Base-by-base conservation (phyloP, 2,329 filamentous ascomycete genomes). In the Xylariaceae sp. region DNA sequence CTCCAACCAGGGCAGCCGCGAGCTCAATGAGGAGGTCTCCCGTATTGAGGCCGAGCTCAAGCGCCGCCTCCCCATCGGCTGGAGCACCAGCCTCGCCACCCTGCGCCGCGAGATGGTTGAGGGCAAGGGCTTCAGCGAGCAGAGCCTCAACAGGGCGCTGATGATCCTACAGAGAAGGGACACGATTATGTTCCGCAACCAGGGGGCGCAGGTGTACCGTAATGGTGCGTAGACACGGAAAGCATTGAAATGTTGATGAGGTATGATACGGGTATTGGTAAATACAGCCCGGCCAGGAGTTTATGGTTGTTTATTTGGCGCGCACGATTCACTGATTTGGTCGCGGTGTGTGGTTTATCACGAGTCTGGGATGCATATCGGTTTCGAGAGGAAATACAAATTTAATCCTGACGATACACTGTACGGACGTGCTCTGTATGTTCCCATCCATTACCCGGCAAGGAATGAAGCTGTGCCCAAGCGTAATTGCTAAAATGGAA, bases 41-140 rank as follows among this genome's bases (percentile, higher is more conserved):
- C 89, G 88, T 54, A 79, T 97, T 4, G 93, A 97, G 66, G 81
- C 89, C 13, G 93, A 97, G 69, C 72, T 98, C 38, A 84, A 88
- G 66, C 79, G 89, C 43, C 78, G 91, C 19, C 70, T 98, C 54
- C 90, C 93, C 1, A 93, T 98, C 52, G 93, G 93, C 16, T 98
- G 91, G 88, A 93, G 87, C 59, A 95, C 91, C 2, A 95, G 87
- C 57, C 66, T 97, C 43, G 86, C 87, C 0, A 95, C 88, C 2
- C 67, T 98, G 50, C 80, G 87, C 48, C 78, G 88, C 34, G 93
- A 98, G 63, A 90, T 98, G 73, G 89, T 95, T 4, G 89, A 95
- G 57, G 84, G 85, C 12, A 89, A 90, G 64, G 89, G 89, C 0
- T 97, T 91, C 65, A 89, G 80, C 49, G 93, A 97, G 65, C 84